Evolutionary conservation across 2,329 filamentous ascomycete species (phyloP).

Genomic region (Zymoseptoria crescenta): DNA sequence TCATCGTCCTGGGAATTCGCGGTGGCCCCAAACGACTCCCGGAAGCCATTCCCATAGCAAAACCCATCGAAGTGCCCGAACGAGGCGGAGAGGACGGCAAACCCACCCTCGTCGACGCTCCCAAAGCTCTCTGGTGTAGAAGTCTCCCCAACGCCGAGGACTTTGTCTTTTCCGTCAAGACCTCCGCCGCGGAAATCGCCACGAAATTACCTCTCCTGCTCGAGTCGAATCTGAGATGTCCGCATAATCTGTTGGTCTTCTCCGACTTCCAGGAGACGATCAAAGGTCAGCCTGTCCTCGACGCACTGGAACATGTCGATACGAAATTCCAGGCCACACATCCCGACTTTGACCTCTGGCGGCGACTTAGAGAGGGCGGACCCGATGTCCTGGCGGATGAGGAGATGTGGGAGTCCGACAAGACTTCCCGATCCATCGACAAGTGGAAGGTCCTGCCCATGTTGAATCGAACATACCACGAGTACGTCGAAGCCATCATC

Average conservation of each 20-base stretch:
- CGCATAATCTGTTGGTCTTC: conserved; percentile 30
- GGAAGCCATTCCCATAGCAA: background rate
- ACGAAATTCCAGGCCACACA: conserved; percentile 9
- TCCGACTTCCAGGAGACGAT: conserved; percentile 32
- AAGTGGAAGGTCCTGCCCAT: conserved; percentile 49
- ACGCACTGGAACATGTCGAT: conserved; percentile 19
- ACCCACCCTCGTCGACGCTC: background rate
- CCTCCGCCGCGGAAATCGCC: conserved; percentile 26
- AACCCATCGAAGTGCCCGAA: background rate
- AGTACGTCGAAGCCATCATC: conserved; percentile 31
- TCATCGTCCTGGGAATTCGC: background rate
- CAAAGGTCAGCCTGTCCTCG: conserved; percentile 28
- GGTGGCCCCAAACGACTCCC: background rate
- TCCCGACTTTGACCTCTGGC: conserved; percentile 24
- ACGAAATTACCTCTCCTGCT: conserved; percentile 27
- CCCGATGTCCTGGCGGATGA: conserved; percentile 26
- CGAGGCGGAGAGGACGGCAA: background rate
- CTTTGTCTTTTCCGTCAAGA: conserved; percentile 45
- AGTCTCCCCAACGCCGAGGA: conserved; percentile 34
- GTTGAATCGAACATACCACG: conserved; percentile 25
- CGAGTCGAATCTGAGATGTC: conserved; percentile 29
- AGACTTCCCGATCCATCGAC: conserved; percentile 29
- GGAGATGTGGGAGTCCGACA: conserved; percentile 21
- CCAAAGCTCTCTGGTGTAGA: conserved; percentile 10
- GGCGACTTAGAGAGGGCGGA: conserved; percentile 16